Evolutionary conservation across 352 stramenopile genomes (phyloP).

Genomic region (Pythium grandisporangium): DNA sequence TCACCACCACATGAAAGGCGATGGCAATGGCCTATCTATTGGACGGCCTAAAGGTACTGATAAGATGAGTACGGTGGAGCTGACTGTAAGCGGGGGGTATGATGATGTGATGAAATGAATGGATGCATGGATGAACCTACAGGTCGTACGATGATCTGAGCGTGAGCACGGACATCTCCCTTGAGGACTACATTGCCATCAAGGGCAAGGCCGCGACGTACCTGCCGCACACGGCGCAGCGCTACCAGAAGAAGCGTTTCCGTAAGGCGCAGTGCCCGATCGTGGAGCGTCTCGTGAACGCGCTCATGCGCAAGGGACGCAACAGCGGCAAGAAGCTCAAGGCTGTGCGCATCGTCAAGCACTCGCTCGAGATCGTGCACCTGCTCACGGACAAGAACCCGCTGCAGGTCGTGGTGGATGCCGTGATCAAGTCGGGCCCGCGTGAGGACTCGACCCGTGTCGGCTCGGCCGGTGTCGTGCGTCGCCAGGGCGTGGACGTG

Average conservation of each 20-base stretch:
- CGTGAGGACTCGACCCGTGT: constrained; percentile 99
- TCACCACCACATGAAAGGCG: no score
- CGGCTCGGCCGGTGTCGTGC: constrained; percentile 97
- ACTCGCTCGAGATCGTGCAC: constrained; percentile 99
- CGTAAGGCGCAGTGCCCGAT: constrained; percentile 99
- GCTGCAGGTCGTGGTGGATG: constrained; percentile 94
- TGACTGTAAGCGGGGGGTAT: no score
- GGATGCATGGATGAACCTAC: constrained; percentile 9
- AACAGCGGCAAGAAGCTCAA: constrained; percentile 99
- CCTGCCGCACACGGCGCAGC: constrained; percentile 98
- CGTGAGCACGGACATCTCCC: constrained; percentile 95
- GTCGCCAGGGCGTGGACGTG: constrained; percentile 99
- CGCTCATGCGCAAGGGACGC: constrained; percentile 97
- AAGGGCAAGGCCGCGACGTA: constrained; percentile 98
- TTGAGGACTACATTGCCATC: constrained; percentile 99
- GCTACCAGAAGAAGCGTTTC: constrained; percentile 99
- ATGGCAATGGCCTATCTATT: no score
- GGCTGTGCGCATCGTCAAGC: constrained; percentile 97
- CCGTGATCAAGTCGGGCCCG: constrained; percentile 92
- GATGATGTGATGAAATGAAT: no score
- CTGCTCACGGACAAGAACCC: constrained; percentile 99
- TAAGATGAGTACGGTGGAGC: no score
- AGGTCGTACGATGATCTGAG: constrained; percentile 99
- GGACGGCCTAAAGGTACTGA: no score
- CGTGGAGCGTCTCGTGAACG: constrained; percentile 96